These are phyloP conservation scores for Linum usitatissimum DNA, from an alignment of 345 rosid genomes.

Conservation along the genomic window DNA sequence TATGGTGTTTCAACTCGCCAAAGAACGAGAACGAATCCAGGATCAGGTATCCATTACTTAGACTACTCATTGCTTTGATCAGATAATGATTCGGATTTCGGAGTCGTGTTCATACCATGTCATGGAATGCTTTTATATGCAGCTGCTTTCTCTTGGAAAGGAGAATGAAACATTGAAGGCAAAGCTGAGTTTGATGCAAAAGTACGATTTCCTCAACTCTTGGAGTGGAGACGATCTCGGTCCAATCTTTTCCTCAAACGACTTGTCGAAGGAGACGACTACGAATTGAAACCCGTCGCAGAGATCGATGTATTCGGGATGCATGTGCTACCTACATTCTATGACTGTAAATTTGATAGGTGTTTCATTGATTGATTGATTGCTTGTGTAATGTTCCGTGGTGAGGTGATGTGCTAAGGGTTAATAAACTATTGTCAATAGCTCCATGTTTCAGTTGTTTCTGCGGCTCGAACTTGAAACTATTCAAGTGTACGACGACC, in stretches of 20 bases:
- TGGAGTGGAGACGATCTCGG: conserved; percentile 16
- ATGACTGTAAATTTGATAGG: too few species aligned
- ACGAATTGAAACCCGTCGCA: too few species aligned
- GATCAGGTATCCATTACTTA: conserved; percentile 42
- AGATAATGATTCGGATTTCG: background rate
- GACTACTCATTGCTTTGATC: background rate
- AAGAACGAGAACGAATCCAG: conserved; percentile 68
- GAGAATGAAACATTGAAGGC: conserved; percentile 40
- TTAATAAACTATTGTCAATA: too few species aligned
- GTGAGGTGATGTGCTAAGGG: too few species aligned
- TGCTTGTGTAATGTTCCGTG: too few species aligned
- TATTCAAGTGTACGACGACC: too few species aligned
- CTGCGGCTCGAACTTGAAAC: too few species aligned
- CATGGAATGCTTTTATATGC: conserved; percentile 22
- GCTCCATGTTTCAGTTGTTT: too few species aligned
- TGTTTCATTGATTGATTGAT: too few species aligned
- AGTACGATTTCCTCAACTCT: conserved; percentile 11
- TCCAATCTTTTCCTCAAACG: conserved; percentile 17
- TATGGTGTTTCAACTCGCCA: conserved; percentile 51
- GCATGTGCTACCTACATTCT: too few species aligned
- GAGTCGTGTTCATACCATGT: conserved; percentile 1
- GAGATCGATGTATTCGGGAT: too few species aligned
- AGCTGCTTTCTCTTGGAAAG: conserved; percentile 44
- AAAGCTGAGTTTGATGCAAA: conserved; percentile 28
- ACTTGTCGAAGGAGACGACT: conserved; percentile 13